Base-by-base conservation (phyloP, 148 eudicot species). In the Selenicereus undatus region DNA sequence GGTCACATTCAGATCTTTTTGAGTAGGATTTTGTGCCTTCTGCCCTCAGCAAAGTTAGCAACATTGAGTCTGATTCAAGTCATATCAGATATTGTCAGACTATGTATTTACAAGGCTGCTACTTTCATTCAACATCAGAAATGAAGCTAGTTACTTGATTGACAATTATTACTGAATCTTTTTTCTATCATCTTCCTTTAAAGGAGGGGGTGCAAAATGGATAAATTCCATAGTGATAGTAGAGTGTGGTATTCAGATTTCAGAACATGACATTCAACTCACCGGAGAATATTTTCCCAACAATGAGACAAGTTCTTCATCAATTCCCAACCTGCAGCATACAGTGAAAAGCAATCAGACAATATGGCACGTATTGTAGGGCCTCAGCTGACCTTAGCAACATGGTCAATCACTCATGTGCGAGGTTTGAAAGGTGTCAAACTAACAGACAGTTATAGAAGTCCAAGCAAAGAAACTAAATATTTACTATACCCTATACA, bases 261-360 rank as follows among this genome's bases (percentile, higher is more conserved):
- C 3, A 71, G 77, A 82, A 30, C 71, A 43, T 10, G 2, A 52
- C 16, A 35, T 71, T 54, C 18, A 48, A 89, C 93, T 76, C 80
- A 94, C 97, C 66, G 97, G 98, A 39, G 98, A 92, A 83, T 88
- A 88, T 79, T 81, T 88, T 22, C 99, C 99, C 71, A 96, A 90
- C 56, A 94, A 81, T 14, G 91, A 80, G 76, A 96, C 99, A 79
- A 96, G 95, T 88, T 91, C 99, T 88, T 96, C 98, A 78, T 96
- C 99, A 71, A 96, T 93, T 70, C 99, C 99, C 82, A 96, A 88
- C 89, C 99, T 96, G 89, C 66, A 88, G 79, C 77, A 51, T 81
- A 71, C 24, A 78, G 32, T 73, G 39, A 80, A 39, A 14, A 16
- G 30, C 21, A 71, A 77, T 74, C 71, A 76, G 71, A 64, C 50